Percentiles rank a stretch among this genome's conserved stretches.
phyloP scores from a whole-genome alignment of 1,139 yeast genomes.

The Candida pseudocylindracea region DNA sequence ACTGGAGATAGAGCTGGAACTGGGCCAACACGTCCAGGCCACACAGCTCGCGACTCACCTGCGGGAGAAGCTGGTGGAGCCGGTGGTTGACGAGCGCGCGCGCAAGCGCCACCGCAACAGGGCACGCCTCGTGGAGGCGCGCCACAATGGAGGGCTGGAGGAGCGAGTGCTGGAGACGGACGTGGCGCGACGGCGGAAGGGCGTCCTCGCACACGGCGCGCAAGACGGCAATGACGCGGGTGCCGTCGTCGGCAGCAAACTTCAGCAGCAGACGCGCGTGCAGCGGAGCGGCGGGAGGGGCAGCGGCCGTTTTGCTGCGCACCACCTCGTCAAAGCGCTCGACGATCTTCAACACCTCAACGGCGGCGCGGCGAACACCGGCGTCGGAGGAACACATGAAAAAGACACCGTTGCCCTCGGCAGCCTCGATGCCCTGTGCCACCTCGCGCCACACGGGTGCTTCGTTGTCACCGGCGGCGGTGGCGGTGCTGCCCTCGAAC shows the following conservation, averaged over 20 bases:
- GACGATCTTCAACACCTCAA: conserved; percentile 50
- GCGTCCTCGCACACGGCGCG: conserved; percentile 18
- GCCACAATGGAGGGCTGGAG: too few relatives aligned
- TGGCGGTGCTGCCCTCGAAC: too few relatives aligned
- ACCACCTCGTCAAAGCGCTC: conserved; percentile 74
- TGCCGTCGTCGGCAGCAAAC: conserved; percentile 60
- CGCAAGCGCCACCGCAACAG: too few relatives aligned
- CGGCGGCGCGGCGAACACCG: conserved; percentile 48
- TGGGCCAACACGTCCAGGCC: conserved; percentile 15
- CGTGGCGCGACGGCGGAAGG: too few relatives aligned
- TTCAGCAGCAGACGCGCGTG: conserved; percentile 45
- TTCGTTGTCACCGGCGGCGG: conserved; percentile 11
- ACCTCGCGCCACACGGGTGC: conserved; percentile 9
- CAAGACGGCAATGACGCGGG: conserved; percentile 57
- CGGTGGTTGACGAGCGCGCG: too few relatives aligned
- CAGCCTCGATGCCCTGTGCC: conserved; percentile 48
- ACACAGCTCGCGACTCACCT: too few relatives aligned
- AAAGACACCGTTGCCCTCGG: conserved; percentile 88
- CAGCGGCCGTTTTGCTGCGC: conserved; percentile 20
- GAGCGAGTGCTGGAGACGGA: too few relatives aligned
- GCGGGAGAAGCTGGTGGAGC: too few relatives aligned
- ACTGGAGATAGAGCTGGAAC: conserved; percentile 76
- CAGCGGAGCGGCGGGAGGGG: conserved; percentile 3
- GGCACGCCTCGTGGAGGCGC: too few relatives aligned
- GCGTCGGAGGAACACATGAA: conserved; percentile 81